Evolutionary conservation across 306 rosid species (phyloP), one percentile per base, ranked within the genome.

Genomic region (Cotoneaster glaucophyllus): DNA sequence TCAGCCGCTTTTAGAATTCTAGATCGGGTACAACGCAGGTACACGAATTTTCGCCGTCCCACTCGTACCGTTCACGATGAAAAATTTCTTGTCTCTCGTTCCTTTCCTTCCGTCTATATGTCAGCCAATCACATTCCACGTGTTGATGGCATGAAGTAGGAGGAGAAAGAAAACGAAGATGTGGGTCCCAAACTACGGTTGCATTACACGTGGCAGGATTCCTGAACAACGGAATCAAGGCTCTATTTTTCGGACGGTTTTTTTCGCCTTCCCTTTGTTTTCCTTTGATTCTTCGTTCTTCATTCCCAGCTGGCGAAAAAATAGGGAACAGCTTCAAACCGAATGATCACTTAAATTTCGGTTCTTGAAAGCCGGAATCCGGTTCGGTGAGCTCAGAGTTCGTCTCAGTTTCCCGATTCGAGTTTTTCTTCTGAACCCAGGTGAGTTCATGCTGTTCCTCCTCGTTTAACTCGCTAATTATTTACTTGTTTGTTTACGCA

Each of bases 371-470:
- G 53, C 19, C 53, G 53, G 17, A 45, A 1, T 14, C 19, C 19
- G 19, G 52, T 13, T 45, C 53, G 18, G 53, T 14, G 53, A 14
- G 53, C 53, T 45, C 2, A 45, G 53, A 45, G 53, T 14, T 45
- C 53, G 21, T 58, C 53, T 77, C 52, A 66, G 66, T 58, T 58
- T 79, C 75, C 32, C 4, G 41, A 25, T 70, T 65, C 28, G 21
- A 22, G 11, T 41, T n/a, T 41, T n/a, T 32, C 53, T 62, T 70
- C 75, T 66, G 28, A 62, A 32, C 75, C 64, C 45, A 74, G 91
- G 93, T 86, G 24, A 61, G 81, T 74, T 61, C 66, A 19, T 2
- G 50, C 21, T 53, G 59, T 80, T 62, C 70, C 74, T 24, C 70
- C 71, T 24, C 67, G 69, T 77, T 19, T 14, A 32, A 22, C 32